Evolutionary conservation across 2,329 filamentous ascomycete genomes (phyloP), one percentile per base, ranked within the genome.

Genomic region (Arthroderma uncinatum): DNA sequence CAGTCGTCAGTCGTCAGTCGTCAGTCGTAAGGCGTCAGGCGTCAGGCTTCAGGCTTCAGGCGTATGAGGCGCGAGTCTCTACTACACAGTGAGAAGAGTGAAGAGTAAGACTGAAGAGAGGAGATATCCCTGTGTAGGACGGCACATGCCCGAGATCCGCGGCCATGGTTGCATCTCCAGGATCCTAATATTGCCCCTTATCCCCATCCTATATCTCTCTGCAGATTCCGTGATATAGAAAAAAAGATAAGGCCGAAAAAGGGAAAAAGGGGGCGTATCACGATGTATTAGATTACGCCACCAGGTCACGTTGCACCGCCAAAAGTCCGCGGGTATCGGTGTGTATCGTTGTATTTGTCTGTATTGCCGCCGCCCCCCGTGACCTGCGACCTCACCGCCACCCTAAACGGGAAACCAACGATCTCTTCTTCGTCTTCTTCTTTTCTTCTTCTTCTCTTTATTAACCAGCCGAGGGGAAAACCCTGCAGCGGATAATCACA

Each of bases 351-450:
- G 47, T 50, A 50, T 12, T 30, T 23, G 23, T 12, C 47, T 33
- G 47, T 50, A 50, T 50, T 50, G 47, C 47, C 47, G 47, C 47
- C 25, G 33, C 33, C 33, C 12, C 44, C 44, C 44, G 44, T 48
- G 44, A 48, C 47, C 14, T 47, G 19, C 40, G 19, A 21, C 8
- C 21, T 47, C 40, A 47, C 40, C 40, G 40, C 40, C 40, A 23
- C 47, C 44, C 44, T 12, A 30, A 48, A 12, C n/a, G 44, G 44
- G 25, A 50, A 50, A 30, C 14, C 23, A 14, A n/a, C 12, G 47
- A 30, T 19, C 23, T 30, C 25, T 30, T 50, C 25, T 50, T 25
- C 33, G 33, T 33, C n/a, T 33, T 50, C 33, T 50, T n/a, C 33
- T 14, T 33, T 50, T 34, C 28, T 21, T 3, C 16, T 19, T 42